Percentiles rank a stretch among this genome's conserved stretches.
These are phyloP conservation scores for Colletotrichum simmondsii DNA, from an alignment of 2,329 filamentous ascomycete genomes.

Conservation along the genomic window DNA sequence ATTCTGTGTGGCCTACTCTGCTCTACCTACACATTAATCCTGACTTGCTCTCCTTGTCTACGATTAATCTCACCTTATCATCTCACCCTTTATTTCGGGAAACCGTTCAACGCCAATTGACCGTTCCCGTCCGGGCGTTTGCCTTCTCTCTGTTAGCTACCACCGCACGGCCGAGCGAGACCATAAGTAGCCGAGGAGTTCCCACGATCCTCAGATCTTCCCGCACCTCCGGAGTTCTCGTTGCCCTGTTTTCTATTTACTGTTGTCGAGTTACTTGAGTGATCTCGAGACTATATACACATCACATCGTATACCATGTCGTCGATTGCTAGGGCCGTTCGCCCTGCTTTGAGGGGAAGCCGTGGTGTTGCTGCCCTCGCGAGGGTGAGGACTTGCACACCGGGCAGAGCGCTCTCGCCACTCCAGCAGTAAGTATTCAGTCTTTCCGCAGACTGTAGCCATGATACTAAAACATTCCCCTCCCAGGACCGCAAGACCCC, in stretches of 20 bases:
- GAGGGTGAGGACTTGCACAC: slow-evolving; percentile 39
- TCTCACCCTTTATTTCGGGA: slow-evolving; percentile 13
- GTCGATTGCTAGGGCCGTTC: slow-evolving; percentile 60
- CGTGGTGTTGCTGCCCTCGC: slow-evolving; percentile 43
- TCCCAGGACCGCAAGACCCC: slow-evolving; percentile 54
- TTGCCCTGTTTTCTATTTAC: slow-evolving; percentile 19
- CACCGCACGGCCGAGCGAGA: slow-evolving; percentile 16
- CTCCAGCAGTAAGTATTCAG: slow-evolving; percentile 44
- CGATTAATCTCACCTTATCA: neutral
- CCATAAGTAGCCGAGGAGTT: slow-evolving; percentile 25
- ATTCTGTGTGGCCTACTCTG: neutral
- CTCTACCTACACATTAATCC: neutral
- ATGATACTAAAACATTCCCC: neutral
- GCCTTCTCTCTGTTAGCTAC: neutral
- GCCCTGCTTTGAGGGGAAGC: slow-evolving; percentile 62
- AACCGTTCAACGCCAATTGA: slow-evolving; percentile 22
- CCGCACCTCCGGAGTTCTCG: neutral
- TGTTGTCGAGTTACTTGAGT: neutral
- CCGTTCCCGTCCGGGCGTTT: slow-evolving; percentile 17
- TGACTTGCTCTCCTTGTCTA: neutral
- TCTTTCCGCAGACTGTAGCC: neutral
- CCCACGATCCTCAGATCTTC: slow-evolving; percentile 18
- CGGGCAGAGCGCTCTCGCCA: slow-evolving; percentile 30
- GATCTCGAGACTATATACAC: neutral
- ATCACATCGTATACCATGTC: slow-evolving; percentile 49